phyloP scores from a whole-genome alignment of 2,329 filamentous ascomycete species.

The Arachnopeziza araneosa region DNA sequence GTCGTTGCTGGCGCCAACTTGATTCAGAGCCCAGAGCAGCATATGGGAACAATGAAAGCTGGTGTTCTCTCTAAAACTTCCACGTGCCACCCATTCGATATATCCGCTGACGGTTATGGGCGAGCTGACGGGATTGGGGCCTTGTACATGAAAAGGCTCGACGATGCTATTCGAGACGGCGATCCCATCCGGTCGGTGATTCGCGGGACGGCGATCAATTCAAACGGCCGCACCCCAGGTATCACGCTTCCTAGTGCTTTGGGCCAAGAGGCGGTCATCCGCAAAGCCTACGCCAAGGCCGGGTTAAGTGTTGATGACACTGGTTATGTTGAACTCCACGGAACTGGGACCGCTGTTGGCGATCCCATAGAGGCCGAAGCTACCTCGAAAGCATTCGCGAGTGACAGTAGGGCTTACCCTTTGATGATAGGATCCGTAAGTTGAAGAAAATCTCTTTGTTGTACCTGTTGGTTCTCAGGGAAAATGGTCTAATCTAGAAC shows the following conservation, averaged over 20 bases:
- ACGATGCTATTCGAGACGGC: slow-evolving; percentile 51
- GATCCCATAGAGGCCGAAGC: slow-evolving; percentile 16
- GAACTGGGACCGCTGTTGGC: slow-evolving; percentile 1
- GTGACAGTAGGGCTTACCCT: no score
- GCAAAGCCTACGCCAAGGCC: neutral
- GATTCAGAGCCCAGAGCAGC: neutral
- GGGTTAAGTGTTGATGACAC: neutral
- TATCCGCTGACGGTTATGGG: slow-evolving; percentile 56
- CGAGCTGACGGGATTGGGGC: slow-evolving; percentile 55
- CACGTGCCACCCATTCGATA: slow-evolving; percentile 48
- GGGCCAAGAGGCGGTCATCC: slow-evolving; percentile 32
- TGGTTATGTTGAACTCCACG: neutral
- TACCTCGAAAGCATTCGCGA: neutral
- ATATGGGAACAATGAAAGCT: neutral
- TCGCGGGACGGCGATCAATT: slow-evolving; percentile 45
- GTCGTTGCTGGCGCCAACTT: neutral
- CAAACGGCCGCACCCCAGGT: slow-evolving; percentile 52
- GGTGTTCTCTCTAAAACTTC: neutral
- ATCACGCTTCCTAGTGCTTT: slow-evolving; percentile 46
- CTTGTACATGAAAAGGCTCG: slow-evolving; percentile 52
- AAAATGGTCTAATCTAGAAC: no score
- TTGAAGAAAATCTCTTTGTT: no score
- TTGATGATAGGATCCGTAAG: no score
- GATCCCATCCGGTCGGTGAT: slow-evolving; percentile 53
- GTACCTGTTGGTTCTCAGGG: no score